Evolutionary conservation across 108 stramenopile genomes (phyloP).

Genomic region (Skeletonema tropicum): DNA sequence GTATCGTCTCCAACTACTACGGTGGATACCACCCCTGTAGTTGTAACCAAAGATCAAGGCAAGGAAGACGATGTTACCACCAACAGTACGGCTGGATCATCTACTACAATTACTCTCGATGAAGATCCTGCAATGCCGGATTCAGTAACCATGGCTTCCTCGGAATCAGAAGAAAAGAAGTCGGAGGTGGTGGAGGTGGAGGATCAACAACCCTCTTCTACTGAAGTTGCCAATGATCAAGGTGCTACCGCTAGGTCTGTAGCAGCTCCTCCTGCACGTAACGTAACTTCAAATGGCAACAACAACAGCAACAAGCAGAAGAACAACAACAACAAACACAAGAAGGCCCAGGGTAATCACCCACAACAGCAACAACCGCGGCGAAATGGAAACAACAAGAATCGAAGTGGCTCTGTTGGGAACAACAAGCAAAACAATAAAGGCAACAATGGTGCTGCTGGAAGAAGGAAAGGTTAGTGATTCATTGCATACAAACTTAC

Average conservation of each 20-base stretch:
- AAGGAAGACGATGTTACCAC: conserved; percentile 32
- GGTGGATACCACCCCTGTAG: neutral
- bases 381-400: conserved; percentile 5
- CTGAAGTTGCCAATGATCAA: conserved; percentile 3
- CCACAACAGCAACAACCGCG: neutral
- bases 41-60: conserved; percentile 4
- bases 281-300: neutral
- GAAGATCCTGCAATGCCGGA: conserved; percentile 13
- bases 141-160: neutral
- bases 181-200: neutral
- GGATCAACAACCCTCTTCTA: conserved; percentile 5
- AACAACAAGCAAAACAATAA: neutral
- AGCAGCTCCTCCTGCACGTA: neutral
- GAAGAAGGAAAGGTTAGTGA: conserved; percentile 3
- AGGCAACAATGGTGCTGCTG: neutral
- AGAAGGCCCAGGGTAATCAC: conserved; percentile 7
- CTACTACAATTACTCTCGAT: conserved; percentile 27
- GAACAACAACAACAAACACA: neutral
- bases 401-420: conserved; percentile 1
- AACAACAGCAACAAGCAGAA: conserved; percentile 4
- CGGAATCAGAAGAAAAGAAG: conserved; percentile 7
- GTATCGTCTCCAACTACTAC: neutral
- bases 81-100: conserved; percentile 41
- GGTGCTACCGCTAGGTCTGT: neutral
- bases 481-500: neutral